Conservation (phyloP, 106 monocot species). For the Dioscorea dumetorum region DNA sequence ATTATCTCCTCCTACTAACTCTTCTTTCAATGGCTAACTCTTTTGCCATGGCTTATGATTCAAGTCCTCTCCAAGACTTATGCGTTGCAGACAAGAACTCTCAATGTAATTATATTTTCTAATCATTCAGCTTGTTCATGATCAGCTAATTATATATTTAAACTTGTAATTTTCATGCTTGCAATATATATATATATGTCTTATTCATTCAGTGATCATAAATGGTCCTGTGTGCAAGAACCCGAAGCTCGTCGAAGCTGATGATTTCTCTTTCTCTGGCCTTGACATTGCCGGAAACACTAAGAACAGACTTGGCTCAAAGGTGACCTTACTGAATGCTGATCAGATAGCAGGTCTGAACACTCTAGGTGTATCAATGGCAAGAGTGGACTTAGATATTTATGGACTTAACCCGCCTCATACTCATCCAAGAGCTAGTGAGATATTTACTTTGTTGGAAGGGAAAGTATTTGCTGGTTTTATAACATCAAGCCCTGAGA, state of each 20-base stretch:
- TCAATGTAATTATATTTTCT: not conserved
- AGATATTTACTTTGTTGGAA: slow-evolving; percentile 7
- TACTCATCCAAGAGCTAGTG: slow-evolving; percentile 9
- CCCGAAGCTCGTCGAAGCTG: slow-evolving; percentile 2
- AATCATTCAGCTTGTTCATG: not conserved
- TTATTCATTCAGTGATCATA: slow-evolving; percentile 15
- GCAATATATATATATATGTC: too few species aligned
- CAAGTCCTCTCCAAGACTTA: slow-evolving; percentile 29
- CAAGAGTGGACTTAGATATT: slow-evolving; percentile 5
- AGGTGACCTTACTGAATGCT: slow-evolving; percentile 6
- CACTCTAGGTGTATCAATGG: slow-evolving; percentile 28
- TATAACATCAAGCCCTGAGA: slow-evolving; percentile 15
- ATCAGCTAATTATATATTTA: not conserved
- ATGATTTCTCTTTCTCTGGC: slow-evolving; percentile 24
- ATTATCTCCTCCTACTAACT: not conserved
- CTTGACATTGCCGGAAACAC: slow-evolving; percentile 20
- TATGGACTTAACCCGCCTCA: slow-evolving; percentile 11
- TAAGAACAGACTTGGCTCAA: slow-evolving; percentile 15
- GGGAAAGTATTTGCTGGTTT: slow-evolving; percentile 10
- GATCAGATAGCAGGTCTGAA: slow-evolving; percentile 16
- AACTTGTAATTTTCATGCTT: too few species aligned
- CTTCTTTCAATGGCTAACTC: slow-evolving; percentile 10
- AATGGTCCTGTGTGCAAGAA: slow-evolving; percentile 37
- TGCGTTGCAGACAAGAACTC: slow-evolving; percentile 18
- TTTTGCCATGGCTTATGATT: slow-evolving; percentile 15